Conservation (phyloP, 2,329 filamentous ascomycete species). For the Mycosphaerella sp. region DNA sequence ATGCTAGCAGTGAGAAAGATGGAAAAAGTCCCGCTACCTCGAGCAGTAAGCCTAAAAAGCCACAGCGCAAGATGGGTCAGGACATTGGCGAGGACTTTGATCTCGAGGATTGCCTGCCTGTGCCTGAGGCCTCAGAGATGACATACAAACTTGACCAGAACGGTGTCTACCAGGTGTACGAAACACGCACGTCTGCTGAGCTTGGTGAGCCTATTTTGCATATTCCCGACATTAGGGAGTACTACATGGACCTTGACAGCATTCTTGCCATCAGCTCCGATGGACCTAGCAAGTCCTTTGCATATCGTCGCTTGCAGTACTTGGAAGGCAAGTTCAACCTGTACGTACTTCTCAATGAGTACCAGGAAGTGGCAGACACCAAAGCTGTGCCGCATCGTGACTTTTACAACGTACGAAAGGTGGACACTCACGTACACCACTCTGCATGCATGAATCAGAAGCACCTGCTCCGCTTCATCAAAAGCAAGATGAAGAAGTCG, state of each 20-base stretch:
- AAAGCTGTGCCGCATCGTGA: slow-evolving; percentile 97
- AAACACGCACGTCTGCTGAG: slow-evolving; percentile 56
- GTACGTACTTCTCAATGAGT: slow-evolving; percentile 88
- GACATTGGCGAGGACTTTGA: slow-evolving; percentile 91
- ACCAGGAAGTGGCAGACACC: slow-evolving; percentile 95
- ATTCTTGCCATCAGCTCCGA: slow-evolving; percentile 88
- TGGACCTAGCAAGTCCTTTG: slow-evolving; percentile 93
- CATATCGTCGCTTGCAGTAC: slow-evolving; percentile 89
- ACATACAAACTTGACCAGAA: slow-evolving; percentile 72
- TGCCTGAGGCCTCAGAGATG: slow-evolving; percentile 65
- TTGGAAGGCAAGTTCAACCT: slow-evolving; percentile 96
- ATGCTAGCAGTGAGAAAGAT: slow-evolving; percentile 16
- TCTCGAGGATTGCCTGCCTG: slow-evolving; percentile 66
- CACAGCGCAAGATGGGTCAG: slow-evolving; percentile 71
- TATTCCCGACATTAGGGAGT: slow-evolving; percentile 90
- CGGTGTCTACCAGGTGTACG: slow-evolving; percentile 89
- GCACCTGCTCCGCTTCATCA: slow-evolving; percentile 95
- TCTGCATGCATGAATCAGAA: slow-evolving; percentile 99
- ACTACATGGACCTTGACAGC: slow-evolving; percentile 87
- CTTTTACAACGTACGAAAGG: slow-evolving; percentile 98
- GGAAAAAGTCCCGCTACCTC: slow-evolving; percentile 13
- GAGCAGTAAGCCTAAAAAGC: slow-evolving; percentile 37
- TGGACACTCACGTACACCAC: slow-evolving; percentile 98
- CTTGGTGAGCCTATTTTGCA: slow-evolving; percentile 64
- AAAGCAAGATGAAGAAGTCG: slow-evolving; percentile 99